Conservation (phyloP, 1,284 basidiomycete species). For the Cronartium ribicola region DNA sequence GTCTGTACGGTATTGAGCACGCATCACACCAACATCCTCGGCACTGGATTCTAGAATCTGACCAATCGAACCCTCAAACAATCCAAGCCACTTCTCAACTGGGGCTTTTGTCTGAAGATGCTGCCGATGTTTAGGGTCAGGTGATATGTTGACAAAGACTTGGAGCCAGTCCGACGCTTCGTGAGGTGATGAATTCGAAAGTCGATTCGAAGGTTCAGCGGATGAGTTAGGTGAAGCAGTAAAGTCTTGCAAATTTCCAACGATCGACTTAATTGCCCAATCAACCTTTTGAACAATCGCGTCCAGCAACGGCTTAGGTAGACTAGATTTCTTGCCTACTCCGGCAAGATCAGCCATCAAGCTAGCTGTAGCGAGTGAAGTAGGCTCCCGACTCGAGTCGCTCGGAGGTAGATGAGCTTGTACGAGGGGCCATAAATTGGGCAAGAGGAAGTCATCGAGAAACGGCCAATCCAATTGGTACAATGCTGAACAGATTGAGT, state of each 20-base stretch:
- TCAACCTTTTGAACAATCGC: not conserved
- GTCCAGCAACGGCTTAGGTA: conserved; percentile 11
- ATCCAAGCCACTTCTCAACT: not conserved
- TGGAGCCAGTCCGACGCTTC: conserved; percentile 6
- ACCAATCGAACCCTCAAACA: not conserved
- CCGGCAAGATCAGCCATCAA: conserved; percentile 18
- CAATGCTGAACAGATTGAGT: conserved; percentile 21
- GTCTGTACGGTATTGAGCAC: conserved; percentile 27
- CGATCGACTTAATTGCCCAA: conserved; percentile 13
- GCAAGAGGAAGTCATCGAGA: conserved; percentile 31
- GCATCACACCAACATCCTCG: not conserved
- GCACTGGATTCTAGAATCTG: not conserved
- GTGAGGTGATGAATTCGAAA: not conserved
- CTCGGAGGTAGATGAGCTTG: conserved; percentile 4
- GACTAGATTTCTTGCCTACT: conserved; percentile 11
- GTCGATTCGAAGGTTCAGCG: not conserved
- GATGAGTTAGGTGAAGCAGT: not conserved
- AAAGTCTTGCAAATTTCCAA: not conserved
- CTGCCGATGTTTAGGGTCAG: conserved; percentile 1
- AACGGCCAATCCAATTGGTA: conserved; percentile 28
- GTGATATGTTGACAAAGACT: conserved; percentile 9
- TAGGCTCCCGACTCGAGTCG: not conserved
- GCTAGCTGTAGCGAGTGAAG: conserved; percentile 27
- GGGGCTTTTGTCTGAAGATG: not conserved
- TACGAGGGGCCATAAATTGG: conserved; percentile 17